phyloP scores from a whole-genome alignment of 2,329 filamentous ascomycete genomes.

The Chalaropsis ovoidea region DNA sequence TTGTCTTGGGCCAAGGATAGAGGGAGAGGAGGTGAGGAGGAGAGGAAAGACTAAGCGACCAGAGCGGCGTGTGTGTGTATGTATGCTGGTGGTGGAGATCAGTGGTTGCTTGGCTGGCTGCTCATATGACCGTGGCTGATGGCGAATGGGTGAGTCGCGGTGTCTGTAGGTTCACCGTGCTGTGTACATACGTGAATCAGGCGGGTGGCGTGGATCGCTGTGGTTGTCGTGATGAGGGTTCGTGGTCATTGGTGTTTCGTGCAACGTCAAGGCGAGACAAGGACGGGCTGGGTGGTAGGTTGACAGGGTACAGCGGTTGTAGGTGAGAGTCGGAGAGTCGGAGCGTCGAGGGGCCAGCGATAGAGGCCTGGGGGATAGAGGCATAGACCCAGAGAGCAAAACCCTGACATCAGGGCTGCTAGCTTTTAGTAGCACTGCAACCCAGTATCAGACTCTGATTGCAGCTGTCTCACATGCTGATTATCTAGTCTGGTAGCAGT shows the following conservation, averaged over 20 bases:
- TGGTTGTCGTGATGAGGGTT: neutral
- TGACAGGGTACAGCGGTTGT: constrained; percentile 7
- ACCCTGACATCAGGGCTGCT: too few relatives aligned
- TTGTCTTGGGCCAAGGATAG: neutral
- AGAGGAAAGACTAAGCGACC: neutral
- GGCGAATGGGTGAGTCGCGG: neutral
- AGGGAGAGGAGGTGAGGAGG: neutral
- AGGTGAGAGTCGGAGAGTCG: too few relatives aligned
- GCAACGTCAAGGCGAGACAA: neutral
- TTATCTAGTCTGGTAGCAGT: too few relatives aligned
- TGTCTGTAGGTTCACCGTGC: neutral
- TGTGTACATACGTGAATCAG: neutral
- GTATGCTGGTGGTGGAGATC: neutral
- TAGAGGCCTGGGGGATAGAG: too few relatives aligned
- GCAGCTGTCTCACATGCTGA: too few relatives aligned
- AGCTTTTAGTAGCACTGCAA: too few relatives aligned
- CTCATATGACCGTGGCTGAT: neutral
- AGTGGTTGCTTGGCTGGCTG: neutral
- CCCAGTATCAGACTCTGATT: too few relatives aligned
- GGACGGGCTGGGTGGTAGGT: neutral
- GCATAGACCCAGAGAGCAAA: too few relatives aligned
- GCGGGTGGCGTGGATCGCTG: neutral
- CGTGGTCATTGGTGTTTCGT: neutral
- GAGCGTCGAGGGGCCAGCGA: too few relatives aligned
- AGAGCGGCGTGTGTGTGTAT: neutral